phyloP scores from a whole-genome alignment of 2,329 filamentous ascomycete genomes.

The Aureobasidium mangrovei region DNA sequence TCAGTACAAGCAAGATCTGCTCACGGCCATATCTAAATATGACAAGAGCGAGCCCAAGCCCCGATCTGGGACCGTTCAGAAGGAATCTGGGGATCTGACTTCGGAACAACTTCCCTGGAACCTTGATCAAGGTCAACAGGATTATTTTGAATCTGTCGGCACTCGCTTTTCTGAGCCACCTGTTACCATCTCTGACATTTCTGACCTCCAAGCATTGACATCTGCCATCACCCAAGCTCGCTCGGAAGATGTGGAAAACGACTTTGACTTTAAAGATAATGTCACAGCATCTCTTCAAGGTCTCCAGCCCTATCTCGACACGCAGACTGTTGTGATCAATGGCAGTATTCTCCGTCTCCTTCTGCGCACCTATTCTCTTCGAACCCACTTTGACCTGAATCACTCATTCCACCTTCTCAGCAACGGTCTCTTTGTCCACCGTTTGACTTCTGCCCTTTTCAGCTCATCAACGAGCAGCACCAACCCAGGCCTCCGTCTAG shows the following conservation, averaged over 20 bases:
- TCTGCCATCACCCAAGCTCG: background rate
- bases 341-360: slow-evolving; percentile 67
- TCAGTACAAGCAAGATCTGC: slow-evolving; percentile 14
- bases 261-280: background rate
- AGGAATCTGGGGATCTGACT: background rate
- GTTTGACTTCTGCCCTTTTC: slow-evolving; percentile 75
- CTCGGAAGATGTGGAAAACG: background rate
- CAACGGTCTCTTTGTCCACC: slow-evolving; percentile 73
- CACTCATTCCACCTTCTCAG: slow-evolving; percentile 75
- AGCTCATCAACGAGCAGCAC: slow-evolving; percentile 54
- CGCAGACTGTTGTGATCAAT: slow-evolving; percentile 70
- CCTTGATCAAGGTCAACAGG: slow-evolving; percentile 52
- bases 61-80: background rate
- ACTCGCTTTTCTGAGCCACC: background rate
- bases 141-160: slow-evolving; percentile 18
- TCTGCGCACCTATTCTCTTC: slow-evolving; percentile 64
- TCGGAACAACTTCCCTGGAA: slow-evolving; percentile 31
- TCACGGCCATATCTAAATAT: slow-evolving; percentile 6
- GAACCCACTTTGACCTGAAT: slow-evolving; percentile 64
- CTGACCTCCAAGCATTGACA: background rate
- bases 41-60: background rate
- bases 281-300: background rate
- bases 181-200: background rate
- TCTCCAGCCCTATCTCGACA: slow-evolving; percentile 36
- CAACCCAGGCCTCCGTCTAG: slow-evolving; percentile 75